Percentiles rank a stretch among this genome's conserved stretches.
Conservation (phyloP, 257 asterid genomes). For the Plectranthus barbatus region DNA sequence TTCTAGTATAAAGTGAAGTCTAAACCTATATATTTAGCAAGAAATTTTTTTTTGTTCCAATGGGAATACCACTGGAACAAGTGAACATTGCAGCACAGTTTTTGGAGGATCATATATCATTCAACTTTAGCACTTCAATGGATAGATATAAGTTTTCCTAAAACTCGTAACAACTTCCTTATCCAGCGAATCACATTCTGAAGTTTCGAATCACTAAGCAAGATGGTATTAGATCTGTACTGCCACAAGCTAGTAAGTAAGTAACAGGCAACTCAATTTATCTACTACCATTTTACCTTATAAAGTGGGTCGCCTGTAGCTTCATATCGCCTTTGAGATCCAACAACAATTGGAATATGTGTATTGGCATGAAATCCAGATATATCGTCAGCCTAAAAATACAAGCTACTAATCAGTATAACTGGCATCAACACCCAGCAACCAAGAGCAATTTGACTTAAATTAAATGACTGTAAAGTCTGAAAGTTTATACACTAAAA, state of each 20-base stretch:
- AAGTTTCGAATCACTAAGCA: too few species aligned
- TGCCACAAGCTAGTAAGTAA: neutral
- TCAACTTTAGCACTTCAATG: neutral
- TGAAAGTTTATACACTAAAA: neutral
- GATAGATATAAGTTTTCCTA: neutral
- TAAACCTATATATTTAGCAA: neutral
- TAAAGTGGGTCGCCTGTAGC: slow-evolving; percentile 84
- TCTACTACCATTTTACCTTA: slow-evolving; percentile 40
- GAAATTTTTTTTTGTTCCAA: neutral
- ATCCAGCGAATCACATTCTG: neutral
- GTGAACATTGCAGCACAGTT: neutral
- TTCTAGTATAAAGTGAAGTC: neutral
- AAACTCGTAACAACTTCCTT: neutral
- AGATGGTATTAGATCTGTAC: too few species aligned
- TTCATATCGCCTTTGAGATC: slow-evolving; percentile 89
- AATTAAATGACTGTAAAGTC: neutral
- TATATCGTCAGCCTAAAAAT: slow-evolving; percentile 79
- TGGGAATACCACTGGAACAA: neutral
- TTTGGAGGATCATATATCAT: neutral
- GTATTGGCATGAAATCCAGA: slow-evolving; percentile 85
- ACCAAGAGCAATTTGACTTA: neutral
- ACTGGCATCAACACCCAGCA: neutral
- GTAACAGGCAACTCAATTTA: neutral
- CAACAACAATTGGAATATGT: slow-evolving; percentile 82
- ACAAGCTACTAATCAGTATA: slow-evolving; percentile 1